These are phyloP conservation scores for Botryosphaeria agaves DNA, from an alignment of 2,329 filamentous ascomycete species.

Conservation along the genomic window DNA sequence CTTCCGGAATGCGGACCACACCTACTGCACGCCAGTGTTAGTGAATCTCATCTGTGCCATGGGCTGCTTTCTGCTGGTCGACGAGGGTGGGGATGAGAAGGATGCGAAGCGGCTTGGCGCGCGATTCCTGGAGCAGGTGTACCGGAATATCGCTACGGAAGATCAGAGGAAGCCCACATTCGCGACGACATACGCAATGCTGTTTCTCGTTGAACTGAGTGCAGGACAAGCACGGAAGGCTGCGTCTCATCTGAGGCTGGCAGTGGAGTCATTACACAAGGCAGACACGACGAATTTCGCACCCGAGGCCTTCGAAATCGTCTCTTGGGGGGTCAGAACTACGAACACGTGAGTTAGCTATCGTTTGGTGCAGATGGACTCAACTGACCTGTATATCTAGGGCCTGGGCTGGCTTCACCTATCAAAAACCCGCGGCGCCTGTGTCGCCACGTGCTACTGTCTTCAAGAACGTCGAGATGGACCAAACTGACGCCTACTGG, in stretches of 20 bases:
- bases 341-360: constrained; percentile 6
- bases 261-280: constrained; percentile 6
- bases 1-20: constrained; percentile 6
- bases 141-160: constrained; percentile 5
- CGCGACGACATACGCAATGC: constrained; percentile 10
- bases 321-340: constrained; percentile 7
- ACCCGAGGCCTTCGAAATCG: constrained; percentile 6
- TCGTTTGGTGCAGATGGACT: background rate
- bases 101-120: constrained; percentile 6
- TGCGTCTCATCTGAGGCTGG: constrained; percentile 9
- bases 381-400: no score
- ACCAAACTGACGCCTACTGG: constrained; percentile 8
- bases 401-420: constrained; percentile 9
- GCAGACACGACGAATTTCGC: constrained; percentile 2
- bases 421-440: constrained; percentile 8
- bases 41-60: constrained; percentile 15
- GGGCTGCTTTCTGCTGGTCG: constrained; percentile 9
- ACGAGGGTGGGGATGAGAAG: constrained; percentile 3
- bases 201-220: constrained; percentile 12
- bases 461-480: constrained; percentile 6
- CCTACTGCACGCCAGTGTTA: constrained; percentile 10
- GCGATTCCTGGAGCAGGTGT: constrained; percentile 9
- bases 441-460: constrained; percentile 4
- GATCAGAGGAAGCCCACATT: constrained; percentile 6
- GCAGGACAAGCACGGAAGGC: constrained; percentile 9